A percentile compares a stretch with the other conserved stretches of the same genome.
Conservation (phyloP, 1,284 basidiomycete species). For the Microbotryum intermedium region DNA sequence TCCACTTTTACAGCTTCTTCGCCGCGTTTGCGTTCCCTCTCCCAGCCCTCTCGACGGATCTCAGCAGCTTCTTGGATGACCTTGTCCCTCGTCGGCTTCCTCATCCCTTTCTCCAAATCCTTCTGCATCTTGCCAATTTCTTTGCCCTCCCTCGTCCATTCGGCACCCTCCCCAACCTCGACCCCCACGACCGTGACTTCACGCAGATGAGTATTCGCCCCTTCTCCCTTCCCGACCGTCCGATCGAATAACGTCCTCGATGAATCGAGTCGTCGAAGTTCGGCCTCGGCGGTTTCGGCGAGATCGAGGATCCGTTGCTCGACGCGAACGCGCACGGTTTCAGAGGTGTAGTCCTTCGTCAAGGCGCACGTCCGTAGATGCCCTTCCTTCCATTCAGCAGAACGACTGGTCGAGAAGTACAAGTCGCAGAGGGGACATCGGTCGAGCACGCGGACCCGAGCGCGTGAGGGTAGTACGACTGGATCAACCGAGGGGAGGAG, state of each 20-base stretch:
- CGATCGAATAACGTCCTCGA: slow-evolving; percentile 50
- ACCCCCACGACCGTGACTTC: not conserved
- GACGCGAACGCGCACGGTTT: slow-evolving; percentile 52
- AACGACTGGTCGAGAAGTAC: too few species aligned
- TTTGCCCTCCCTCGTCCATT: slow-evolving; percentile 10
- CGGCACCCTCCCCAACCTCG: not conserved
- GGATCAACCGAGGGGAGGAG: slow-evolving; percentile 11
- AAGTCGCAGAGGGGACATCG: slow-evolving; percentile 57
- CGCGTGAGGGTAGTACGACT: slow-evolving; percentile 18
- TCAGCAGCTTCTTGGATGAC: not conserved
- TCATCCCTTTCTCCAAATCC: not conserved
- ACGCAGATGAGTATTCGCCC: not conserved
- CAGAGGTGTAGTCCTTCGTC: slow-evolving; percentile 49
- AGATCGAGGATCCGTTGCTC: slow-evolving; percentile 44
- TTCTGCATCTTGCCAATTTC: not conserved
- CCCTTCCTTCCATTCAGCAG: slow-evolving; percentile 51
- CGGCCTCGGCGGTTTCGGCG: slow-evolving; percentile 23
- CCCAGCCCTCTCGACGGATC: not conserved
- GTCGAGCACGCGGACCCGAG: slow-evolving; percentile 34
- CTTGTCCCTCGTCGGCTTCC: slow-evolving; percentile 2
- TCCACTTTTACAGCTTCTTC: not conserved
- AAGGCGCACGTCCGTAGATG: slow-evolving; percentile 61
- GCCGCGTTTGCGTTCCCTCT: not conserved
- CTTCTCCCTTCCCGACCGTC: slow-evolving; percentile 32
- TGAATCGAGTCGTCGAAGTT: slow-evolving; percentile 35